phyloP scores from a whole-genome alignment of 768 basidiomycete species.

The Neoboletus magnificus region DNA sequence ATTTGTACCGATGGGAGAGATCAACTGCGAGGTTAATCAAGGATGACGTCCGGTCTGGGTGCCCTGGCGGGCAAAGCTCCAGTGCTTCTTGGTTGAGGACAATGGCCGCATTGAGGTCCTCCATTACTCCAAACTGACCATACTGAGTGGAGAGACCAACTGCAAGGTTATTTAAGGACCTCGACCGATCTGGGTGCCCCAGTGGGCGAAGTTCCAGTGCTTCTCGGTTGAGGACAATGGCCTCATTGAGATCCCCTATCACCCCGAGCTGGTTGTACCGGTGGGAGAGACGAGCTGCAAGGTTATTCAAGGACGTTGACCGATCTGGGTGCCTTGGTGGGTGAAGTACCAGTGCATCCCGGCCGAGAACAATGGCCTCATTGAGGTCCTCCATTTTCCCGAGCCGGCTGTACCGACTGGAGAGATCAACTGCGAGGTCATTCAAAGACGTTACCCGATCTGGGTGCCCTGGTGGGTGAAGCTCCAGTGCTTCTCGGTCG shows the following conservation, averaged over 20 bases:
- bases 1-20: neutral
- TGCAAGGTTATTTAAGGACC: neutral
- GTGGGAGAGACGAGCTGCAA: neutral
- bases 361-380: neutral
- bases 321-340: neutral
- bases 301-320: neutral
- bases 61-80: neutral
- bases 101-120: neutral
- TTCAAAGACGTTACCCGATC: neutral
- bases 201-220: neutral
- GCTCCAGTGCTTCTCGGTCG: neutral
- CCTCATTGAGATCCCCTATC: neutral
- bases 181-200: neutral
- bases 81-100: neutral
- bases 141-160: neutral
- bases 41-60: neutral
- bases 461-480: neutral
- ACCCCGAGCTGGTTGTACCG: neutral
- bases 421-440: neutral
- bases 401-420: neutral
- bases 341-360: neutral
- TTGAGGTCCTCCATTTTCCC: neutral
- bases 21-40: neutral
- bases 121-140: neutral
- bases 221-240: neutral